Conservation (phyloP, 306 rosid genomes). For the cucumber (Cucumis sativus) region Cucumber_9930_V3 NC_026657.2:30382001-30382500, state of each 20-base stretch:
- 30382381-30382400: conserved; percentile 32
- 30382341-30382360: conserved; percentile 23
- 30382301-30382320: conserved; percentile 33
- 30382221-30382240: conserved; percentile 45
- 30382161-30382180: conserved; percentile 29
- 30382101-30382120: conserved; percentile 51
- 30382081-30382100: conserved; percentile 56
- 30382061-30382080: conserved; percentile 87
- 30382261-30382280: conserved; percentile 68
- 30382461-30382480: conserved; percentile 51
- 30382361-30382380: conserved; percentile 25
- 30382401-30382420: conserved; percentile 41
- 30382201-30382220: conserved; percentile 14
- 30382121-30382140: conserved; percentile 66
- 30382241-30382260: conserved; percentile 84
- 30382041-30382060: conserved; percentile 85
- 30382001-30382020: conserved; percentile 49
- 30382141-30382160: conserved; percentile 58
- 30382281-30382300: conserved; percentile 36
- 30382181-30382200: conserved; percentile 22
- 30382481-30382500: conserved; percentile 42
- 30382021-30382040: conserved; percentile 55
- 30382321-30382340: conserved; percentile 20
- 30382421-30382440: conserved; percentile 53
- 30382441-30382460: conserved; percentile 48